Percentiles rank a stretch among this genome's conserved stretches.
Evolutionary conservation across 176 grass and related monocot species (phyloP).

Genomic region (Rhynchospora tenuis): DNA sequence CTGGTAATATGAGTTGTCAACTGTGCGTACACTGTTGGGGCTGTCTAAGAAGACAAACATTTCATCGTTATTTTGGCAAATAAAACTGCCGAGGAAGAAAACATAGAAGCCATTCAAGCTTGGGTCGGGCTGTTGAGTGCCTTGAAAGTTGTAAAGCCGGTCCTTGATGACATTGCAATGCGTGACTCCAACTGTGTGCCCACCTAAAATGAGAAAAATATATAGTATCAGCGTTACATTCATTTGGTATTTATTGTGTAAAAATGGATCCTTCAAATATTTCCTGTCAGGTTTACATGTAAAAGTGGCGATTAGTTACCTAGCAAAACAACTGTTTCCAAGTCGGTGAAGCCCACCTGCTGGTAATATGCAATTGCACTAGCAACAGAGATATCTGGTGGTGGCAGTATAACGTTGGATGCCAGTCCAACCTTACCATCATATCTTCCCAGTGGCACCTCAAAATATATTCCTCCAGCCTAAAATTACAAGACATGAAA

Average conservation of each 20-base stretch:
- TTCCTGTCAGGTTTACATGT: background rate
- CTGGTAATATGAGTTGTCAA: conserved; percentile 37
- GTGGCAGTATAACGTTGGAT: conserved; percentile 23
- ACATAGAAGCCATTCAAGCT: conserved; percentile 4
- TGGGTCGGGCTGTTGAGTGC: conserved; percentile 12
- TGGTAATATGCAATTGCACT: conserved; percentile 9
- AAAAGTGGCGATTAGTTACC: background rate
- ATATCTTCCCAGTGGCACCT: conserved; percentile 25
- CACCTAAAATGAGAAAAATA: conserved; percentile 12
- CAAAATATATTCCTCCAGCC: conserved; percentile 19
- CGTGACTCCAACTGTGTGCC: conserved; percentile 31
- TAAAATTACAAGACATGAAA: background rate
- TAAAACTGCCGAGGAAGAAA: background rate
- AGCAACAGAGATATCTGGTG: conserved; percentile 19
- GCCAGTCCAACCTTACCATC: conserved; percentile 22
- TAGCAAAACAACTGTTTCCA: conserved; percentile 27
- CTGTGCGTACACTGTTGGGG: conserved; percentile 5
- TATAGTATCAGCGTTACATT: background rate
- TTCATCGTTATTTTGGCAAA: conserved; percentile 17
- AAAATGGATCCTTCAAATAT: background rate
- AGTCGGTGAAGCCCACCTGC: background rate
- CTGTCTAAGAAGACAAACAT: conserved; percentile 10
- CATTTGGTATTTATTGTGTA: too few species aligned
- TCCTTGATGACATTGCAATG: conserved; percentile 27
- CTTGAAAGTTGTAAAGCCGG: conserved; percentile 32